phyloP scores from a whole-genome alignment of 441 rosid genomes.

The Gossypium laxum region DNA sequence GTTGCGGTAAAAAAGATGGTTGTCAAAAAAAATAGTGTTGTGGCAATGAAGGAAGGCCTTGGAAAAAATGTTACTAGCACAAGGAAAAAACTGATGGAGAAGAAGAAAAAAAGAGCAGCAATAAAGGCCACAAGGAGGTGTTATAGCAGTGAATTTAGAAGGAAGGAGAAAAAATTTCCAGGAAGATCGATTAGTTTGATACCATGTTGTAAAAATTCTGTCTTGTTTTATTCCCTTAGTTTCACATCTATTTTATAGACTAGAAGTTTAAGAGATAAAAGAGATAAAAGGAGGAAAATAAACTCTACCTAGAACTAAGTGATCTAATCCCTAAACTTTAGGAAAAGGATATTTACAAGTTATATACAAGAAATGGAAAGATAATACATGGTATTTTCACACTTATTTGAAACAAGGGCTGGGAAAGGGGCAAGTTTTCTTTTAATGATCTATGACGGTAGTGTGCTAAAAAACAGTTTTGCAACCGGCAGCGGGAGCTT shows the following conservation, averaged over 20 bases:
- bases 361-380: too few species aligned
- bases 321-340: background rate
- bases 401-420: background rate
- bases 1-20: background rate
- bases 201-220: too few species aligned
- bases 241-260: background rate
- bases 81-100: too few species aligned
- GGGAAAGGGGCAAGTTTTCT: background rate
- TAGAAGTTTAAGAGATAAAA: background rate
- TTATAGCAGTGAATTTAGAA: background rate
- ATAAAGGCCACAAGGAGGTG: too few species aligned
- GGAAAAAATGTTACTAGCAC: too few species aligned
- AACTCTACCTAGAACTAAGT: background rate
- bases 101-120: too few species aligned
- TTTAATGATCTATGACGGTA: constrained; percentile 4
- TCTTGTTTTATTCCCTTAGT: background rate
- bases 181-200: background rate
- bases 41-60: background rate
- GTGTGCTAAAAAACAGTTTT: background rate
- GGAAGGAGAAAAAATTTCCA: background rate
- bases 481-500: background rate
- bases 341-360: too few species aligned
- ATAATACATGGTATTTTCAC: too few species aligned
- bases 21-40: background rate
- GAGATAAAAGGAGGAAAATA: background rate